Base-by-base conservation (phyloP, 805 yeast genomes). In the Zygoascus bituminiphila region DNA sequence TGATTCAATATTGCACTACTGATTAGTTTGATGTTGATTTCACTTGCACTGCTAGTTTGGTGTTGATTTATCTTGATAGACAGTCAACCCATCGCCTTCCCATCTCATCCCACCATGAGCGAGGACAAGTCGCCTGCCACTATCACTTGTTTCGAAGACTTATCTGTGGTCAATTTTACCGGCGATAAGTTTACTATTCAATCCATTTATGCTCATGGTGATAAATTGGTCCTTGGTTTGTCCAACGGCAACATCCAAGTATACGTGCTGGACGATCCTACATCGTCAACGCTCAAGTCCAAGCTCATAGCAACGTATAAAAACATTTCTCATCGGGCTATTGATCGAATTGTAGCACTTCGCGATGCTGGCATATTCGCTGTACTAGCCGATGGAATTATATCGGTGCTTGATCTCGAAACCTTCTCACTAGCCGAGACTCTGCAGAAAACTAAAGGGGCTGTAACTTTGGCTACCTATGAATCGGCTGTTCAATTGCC, bases 401-500 rank as follows among this genome's bases (percentile, higher is more conserved):
- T 70, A 14, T 52, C 61, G 36, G 57, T 71, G 10, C 62, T 57
- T 50, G 66, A 61, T 42, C 46, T 62, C 38, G 62, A 61, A 19
- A 57, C 65, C 4, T 62, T 60, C 25, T 50, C 53, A n/a, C 50
- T 59, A 17, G 58, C 63, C 29, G 67, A 67, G 42, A 55, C 54
- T 1, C 58, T 71, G 36, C 58, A 58, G 22, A 62, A 67, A 38
- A 62, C 67, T 12, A 64, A 63, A 36, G 68, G 69, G 44, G 62
- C 66, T 1, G 58, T 64, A 17, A 44, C 58, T 15, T 62, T 64
- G 45, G 58, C 59, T 2, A 29, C 48, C 0, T 45, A 42, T 10
- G 57, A 54, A 20, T 57, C 56, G 3, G 51, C 52, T 9, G 42
- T 35, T 9, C 33, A 23, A 22, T 15, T 15, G 19, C 2, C 3